phyloP scores from a whole-genome alignment of 1,284 basidiomycete genomes.

The Marasmius sp. region DNA sequence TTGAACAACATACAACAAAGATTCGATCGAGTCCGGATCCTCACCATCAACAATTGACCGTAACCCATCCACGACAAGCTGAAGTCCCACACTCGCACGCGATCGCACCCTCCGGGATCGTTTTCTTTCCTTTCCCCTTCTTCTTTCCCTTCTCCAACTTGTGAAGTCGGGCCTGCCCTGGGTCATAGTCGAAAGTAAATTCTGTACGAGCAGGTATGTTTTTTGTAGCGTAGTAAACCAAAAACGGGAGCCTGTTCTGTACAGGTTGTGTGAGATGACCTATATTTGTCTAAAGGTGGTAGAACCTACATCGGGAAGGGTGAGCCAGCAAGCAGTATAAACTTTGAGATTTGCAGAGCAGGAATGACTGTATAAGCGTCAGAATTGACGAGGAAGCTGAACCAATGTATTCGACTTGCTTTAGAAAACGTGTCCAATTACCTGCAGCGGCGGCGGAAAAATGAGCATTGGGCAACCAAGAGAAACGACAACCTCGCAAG shows the following conservation, averaged over 20 bases:
- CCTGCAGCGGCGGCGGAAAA: constrained; percentile 34
- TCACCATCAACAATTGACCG: neutral
- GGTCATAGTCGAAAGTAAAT: constrained; percentile 65
- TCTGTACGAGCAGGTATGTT: constrained; percentile 52
- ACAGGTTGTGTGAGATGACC: neutral
- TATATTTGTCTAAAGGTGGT: neutral
- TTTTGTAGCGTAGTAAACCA: constrained; percentile 52
- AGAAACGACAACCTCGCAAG: neutral
- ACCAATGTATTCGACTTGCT: constrained; percentile 39
- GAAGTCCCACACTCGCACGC: neutral
- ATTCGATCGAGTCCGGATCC: neutral
- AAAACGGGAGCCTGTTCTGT: constrained; percentile 58
- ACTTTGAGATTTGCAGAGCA: constrained; percentile 59
- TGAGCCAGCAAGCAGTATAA: constrained; percentile 60
- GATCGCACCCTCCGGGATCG: neutral
- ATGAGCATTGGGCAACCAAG: constrained; percentile 7
- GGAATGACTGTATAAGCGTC: constrained; percentile 49
- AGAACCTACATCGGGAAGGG: constrained; percentile 48
- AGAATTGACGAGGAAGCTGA: neutral
- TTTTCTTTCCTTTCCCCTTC: constrained; percentile 22
- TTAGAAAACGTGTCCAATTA: constrained; percentile 73
- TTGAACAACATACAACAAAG: neutral
- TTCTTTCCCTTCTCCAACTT: constrained; percentile 7
- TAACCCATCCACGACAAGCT: neutral
- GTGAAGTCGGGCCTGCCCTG: constrained; percentile 28